Conservation (phyloP, 345 rosid genomes). For the Schrenkiella parvula region DNA sequence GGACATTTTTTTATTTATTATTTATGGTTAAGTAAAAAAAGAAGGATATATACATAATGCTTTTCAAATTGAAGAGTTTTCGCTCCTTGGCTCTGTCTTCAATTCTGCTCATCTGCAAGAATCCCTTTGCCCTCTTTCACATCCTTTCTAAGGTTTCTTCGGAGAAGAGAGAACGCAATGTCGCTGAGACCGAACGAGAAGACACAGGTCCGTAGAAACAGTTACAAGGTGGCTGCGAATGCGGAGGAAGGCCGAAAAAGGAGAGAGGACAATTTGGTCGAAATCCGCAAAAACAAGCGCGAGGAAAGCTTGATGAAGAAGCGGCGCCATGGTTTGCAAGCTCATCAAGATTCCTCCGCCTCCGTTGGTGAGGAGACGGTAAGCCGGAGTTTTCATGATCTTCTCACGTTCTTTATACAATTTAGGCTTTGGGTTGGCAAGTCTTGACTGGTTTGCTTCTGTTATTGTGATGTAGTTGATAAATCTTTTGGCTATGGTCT, state of each 20-base stretch:
- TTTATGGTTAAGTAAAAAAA: background rate
- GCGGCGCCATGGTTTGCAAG: slow-evolving; percentile 15
- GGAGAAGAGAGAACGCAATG: slow-evolving; percentile 12
- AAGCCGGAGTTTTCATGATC: background rate
- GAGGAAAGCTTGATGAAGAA: slow-evolving; percentile 33
- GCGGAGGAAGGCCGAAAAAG: slow-evolving; percentile 34
- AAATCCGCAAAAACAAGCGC: slow-evolving; percentile 30
- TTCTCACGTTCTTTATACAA: too few relatives aligned
- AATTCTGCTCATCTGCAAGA: background rate
- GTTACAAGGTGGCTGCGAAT: slow-evolving; percentile 24
- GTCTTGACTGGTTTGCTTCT: too few relatives aligned
- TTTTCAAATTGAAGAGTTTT: background rate
- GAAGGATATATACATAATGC: background rate
- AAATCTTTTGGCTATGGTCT: slow-evolving; percentile 36
- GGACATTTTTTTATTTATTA: too few relatives aligned
- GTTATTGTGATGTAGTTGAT: slow-evolving; percentile 38
- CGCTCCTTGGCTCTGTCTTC: background rate
- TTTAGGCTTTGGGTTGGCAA: too few relatives aligned
- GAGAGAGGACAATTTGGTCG: slow-evolving; percentile 28
- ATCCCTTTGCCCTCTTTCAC: background rate
- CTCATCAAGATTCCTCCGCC: background rate
- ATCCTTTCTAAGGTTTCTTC: background rate
- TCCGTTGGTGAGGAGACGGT: background rate
- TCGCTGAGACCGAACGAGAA: slow-evolving; percentile 29
- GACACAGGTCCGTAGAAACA: slow-evolving; percentile 20